Evolutionary conservation across 164 flowering plant genomes (phyloP).

Genomic region (Paratinospora sagittata): DNA sequence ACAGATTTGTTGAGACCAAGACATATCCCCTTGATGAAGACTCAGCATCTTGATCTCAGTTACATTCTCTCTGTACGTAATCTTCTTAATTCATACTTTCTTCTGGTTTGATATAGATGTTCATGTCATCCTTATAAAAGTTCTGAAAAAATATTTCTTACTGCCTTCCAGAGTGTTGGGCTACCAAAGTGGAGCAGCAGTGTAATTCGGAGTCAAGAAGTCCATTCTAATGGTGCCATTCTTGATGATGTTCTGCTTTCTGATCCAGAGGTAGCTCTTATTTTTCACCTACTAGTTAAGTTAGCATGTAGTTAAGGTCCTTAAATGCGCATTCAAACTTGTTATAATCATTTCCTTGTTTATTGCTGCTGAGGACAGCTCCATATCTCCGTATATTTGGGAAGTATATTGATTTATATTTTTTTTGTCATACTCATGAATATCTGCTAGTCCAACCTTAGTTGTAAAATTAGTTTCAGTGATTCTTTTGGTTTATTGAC

Average conservation of each 20-base stretch:
- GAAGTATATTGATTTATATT: neutral
- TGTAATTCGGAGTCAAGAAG: conserved; percentile 77
- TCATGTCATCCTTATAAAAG: neutral
- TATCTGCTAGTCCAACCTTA: too few relatives aligned
- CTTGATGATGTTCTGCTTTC: conserved; percentile 79
- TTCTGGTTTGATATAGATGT: neutral
- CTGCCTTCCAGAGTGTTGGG: conserved; percentile 60
- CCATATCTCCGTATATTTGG: conserved; percentile 1
- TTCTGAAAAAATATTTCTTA: conserved; percentile 3
- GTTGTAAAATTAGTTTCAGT: too few relatives aligned
- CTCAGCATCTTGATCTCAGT: conserved; percentile 90
- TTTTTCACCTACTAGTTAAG: neutral
- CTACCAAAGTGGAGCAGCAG: conserved; percentile 90
- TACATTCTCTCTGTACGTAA: conserved; percentile 74
- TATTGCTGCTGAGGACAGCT: neutral
- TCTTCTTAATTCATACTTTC: neutral
- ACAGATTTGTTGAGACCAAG: conserved; percentile 74
- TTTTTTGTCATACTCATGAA: neutral
- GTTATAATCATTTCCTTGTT: neutral
- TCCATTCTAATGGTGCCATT: conserved; percentile 86
- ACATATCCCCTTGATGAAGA: conserved; percentile 77
- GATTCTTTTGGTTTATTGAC: too few relatives aligned
- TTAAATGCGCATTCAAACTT: neutral
- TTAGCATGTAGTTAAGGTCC: neutral
- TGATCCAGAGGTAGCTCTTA: conserved; percentile 69